Percentiles rank a stretch among this genome's conserved stretches.
Evolutionary conservation across 2,329 filamentous ascomycete species (phyloP).

Genomic region (Falciphora oryzae): DNA sequence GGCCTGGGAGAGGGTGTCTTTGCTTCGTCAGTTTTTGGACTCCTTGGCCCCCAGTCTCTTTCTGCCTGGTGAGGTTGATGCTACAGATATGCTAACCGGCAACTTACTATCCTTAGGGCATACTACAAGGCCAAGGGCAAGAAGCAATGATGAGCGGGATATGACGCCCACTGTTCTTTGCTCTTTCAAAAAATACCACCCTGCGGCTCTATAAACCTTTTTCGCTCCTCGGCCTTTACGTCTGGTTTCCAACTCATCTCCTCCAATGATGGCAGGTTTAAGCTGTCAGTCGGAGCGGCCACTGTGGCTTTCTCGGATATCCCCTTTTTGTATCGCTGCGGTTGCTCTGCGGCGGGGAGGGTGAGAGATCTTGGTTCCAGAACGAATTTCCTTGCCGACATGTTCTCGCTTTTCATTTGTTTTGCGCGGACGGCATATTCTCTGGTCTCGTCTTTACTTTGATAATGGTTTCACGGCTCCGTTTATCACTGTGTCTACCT

Average conservation of each 20-base stretch:
- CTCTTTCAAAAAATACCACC: background rate
- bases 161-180: background rate
- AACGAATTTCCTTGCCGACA: background rate
- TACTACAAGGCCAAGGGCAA: slow-evolving; percentile 30
- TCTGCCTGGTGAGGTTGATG: background rate
- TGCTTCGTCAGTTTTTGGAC: slow-evolving; percentile 2
- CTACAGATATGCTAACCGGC: background rate
- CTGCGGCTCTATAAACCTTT: background rate
- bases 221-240: background rate
- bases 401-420: background rate
- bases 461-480: background rate
- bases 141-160: slow-evolving; percentile 19
- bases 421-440: background rate
- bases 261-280: background rate
- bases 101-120: background rate
- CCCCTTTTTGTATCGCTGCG: too few species aligned
- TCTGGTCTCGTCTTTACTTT: too few species aligned
- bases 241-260: too few species aligned
- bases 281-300: background rate
- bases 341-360: background rate
- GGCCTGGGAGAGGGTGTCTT: slow-evolving; percentile 44
- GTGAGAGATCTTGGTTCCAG: background rate
- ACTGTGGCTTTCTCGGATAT: too few species aligned
- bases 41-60: background rate
- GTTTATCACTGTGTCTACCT: background rate